Conservation (phyloP, 345 rosid genomes). For the Sisymbrium altissimum region DNA sequence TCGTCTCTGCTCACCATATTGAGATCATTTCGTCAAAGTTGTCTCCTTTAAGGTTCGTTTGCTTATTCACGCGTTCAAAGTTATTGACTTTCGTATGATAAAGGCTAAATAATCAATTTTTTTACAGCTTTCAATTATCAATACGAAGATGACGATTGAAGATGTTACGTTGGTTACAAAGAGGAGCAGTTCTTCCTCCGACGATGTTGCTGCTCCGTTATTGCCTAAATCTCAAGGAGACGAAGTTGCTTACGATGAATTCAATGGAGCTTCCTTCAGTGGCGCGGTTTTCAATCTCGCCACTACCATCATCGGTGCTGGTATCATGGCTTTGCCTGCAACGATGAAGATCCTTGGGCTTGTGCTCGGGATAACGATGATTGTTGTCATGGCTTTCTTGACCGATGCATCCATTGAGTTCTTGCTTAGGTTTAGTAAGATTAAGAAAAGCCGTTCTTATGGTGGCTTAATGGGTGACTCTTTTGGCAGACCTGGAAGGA, state of each 20-base stretch:
- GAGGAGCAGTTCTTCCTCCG: constrained; percentile 33
- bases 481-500: constrained; percentile 68
- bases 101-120: neutral
- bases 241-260: constrained; percentile 58
- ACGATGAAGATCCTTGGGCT: constrained; percentile 87
- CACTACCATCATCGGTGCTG: constrained; percentile 85
- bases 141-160: constrained; percentile 58
- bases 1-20: neutral
- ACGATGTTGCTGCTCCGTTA: constrained; percentile 58
- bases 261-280: constrained; percentile 81
- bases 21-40: neutral
- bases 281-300: constrained; percentile 92
- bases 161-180: constrained; percentile 40
- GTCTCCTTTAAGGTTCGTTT: constrained; percentile 4
- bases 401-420: constrained; percentile 78
- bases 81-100: neutral
- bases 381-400: constrained; percentile 82
- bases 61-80: constrained; percentile 1
- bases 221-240: constrained; percentile 54
- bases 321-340: constrained; percentile 93
- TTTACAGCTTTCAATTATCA: constrained; percentile 7
- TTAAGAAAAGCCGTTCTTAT: constrained; percentile 57
- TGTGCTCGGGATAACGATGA: constrained; percentile 63
- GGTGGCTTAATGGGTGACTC: constrained; percentile 88
- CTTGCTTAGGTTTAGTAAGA: constrained; percentile 75